Evolutionary conservation across 768 basidiomycete genomes (phyloP).

Genomic region (Suillus luteus): DNA sequence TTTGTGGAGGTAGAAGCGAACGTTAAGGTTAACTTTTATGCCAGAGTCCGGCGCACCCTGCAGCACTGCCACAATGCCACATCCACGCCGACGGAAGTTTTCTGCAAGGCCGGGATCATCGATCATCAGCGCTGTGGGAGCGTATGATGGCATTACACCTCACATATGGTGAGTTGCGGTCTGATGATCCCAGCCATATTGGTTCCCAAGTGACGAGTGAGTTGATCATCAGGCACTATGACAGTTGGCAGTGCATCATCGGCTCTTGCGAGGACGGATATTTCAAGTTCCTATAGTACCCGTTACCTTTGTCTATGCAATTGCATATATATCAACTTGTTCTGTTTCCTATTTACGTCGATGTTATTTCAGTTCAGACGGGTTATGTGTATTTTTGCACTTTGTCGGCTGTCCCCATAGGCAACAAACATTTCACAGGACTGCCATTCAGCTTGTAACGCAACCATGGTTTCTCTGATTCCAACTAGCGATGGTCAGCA

Average conservation of each 20-base stretch:
- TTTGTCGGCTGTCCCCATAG: neutral
- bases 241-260: too few relatives aligned
- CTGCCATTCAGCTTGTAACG: neutral
- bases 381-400: neutral
- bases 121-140: too few relatives aligned
- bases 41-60: neutral
- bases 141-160: too few relatives aligned
- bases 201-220: too few relatives aligned
- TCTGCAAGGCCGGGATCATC: neutral
- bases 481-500: neutral
- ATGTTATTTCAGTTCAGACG: conserved; percentile 1
- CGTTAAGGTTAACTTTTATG: conserved; percentile 3
- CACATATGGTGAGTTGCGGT: too few relatives aligned
- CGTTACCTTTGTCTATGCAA: neutral
- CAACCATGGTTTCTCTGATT: neutral
- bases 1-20: conserved; percentile 2
- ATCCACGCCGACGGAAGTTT: neutral
- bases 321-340: neutral
- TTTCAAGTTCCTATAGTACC: too few relatives aligned
- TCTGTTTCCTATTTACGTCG: neutral
- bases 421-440: neutral
- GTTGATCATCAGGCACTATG: too few relatives aligned
- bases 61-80: neutral
- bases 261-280: too few relatives aligned
- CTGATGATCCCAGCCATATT: too few relatives aligned